phyloP scores from a whole-genome alignment of 2,329 filamentous ascomycete species.

The Colletotrichum abscissum region DNA sequence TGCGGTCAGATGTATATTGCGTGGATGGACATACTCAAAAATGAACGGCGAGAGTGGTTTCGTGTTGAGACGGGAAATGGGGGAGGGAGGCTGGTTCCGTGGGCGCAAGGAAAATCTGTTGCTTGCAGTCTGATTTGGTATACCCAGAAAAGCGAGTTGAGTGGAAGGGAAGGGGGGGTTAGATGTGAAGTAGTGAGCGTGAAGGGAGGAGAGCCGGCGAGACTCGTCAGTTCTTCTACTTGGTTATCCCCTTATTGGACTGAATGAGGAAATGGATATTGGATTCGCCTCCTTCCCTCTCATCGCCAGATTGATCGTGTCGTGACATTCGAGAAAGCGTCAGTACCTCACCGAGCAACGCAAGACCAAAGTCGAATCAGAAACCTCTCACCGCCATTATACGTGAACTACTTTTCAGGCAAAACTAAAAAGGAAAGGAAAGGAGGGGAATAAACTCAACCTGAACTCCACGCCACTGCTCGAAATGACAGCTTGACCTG shows the following conservation, averaged over 20 bases:
- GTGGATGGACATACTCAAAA: neutral
- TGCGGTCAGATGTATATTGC: neutral
- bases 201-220: neutral
- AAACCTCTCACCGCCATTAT: no score
- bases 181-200: neutral
- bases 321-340: no score
- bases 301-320: no score
- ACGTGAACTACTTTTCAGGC: no score
- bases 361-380: no score
- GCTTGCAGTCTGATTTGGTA: slow-evolving; percentile 4
- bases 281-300: neutral
- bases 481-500: no score
- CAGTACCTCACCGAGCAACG: no score
- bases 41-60: neutral
- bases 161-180: neutral
- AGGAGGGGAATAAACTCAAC: no score
- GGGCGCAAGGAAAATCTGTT: neutral
- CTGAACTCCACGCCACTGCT: no score
- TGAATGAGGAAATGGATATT: neutral
- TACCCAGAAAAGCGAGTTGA: slow-evolving; percentile 1
- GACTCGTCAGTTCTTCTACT: neutral
- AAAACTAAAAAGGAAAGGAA: no score
- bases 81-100: neutral
- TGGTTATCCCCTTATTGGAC: neutral
- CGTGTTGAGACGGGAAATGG: neutral